phyloP scores from a whole-genome alignment of 2,329 filamentous ascomycete genomes.

The Penicillium sp. region DNA sequence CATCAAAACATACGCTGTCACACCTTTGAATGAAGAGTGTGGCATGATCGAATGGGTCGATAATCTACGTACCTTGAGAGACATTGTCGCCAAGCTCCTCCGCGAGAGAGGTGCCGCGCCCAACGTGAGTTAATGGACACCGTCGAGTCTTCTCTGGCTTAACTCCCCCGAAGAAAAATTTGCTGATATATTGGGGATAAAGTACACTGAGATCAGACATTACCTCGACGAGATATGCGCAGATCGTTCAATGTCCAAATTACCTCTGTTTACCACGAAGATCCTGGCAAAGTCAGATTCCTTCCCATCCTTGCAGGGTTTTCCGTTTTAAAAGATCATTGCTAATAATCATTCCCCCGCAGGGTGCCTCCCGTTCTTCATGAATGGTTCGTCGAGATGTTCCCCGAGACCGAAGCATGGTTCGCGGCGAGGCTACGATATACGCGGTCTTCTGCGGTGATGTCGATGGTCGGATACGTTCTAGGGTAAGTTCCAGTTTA shows the following conservation, averaged over 20 bases:
- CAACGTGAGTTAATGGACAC: conserved; percentile 50
- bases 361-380: conserved; percentile 84
- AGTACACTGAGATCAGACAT: conserved; percentile 69
- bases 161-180: neutral
- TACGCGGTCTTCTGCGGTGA: conserved; percentile 91
- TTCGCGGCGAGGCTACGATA: conserved; percentile 87
- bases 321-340: neutral
- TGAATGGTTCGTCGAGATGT: conserved; percentile 94
- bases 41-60: conserved; percentile 99
- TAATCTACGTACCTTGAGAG: conserved; percentile 88
- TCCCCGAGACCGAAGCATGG: conserved; percentile 91
- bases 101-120: conserved; percentile 69
- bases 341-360: conserved; percentile 23
- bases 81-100: conserved; percentile 82
- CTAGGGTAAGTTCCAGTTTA: conserved; percentile 66
- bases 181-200: too few relatives aligned
- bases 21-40: conserved; percentile 95
- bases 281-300: conserved; percentile 52
- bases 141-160: neutral
- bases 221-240: conserved; percentile 69
- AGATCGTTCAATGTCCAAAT: conserved; percentile 58
- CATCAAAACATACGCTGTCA: conserved; percentile 96
- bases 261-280: conserved; percentile 71
- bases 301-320: neutral
- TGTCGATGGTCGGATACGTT: conserved; percentile 99